These are phyloP conservation scores for Ogataea degrootiae DNA, from an alignment of 805 yeast species.

Conservation along the genomic window DNA sequence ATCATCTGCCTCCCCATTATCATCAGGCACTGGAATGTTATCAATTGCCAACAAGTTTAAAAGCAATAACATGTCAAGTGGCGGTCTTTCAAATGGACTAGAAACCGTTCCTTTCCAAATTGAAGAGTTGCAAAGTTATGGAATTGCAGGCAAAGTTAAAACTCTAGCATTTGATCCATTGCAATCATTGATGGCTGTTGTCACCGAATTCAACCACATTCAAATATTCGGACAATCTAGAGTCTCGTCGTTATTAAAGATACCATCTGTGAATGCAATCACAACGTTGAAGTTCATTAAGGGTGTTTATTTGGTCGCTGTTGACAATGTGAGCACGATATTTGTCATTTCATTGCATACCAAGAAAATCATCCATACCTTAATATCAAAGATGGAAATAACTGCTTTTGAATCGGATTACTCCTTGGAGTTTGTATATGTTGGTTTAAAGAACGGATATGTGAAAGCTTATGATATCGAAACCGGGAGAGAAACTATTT, in stretches of 20 bases:
- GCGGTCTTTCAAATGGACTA: constrained; percentile 28
- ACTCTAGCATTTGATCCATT: constrained; percentile 81
- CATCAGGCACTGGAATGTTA: constrained; percentile 1
- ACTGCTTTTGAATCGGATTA: constrained; percentile 77
- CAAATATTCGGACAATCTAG: constrained; percentile 81
- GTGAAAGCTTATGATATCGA: constrained; percentile 76
- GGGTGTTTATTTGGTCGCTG: constrained; percentile 74
- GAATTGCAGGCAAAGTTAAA: constrained; percentile 59
- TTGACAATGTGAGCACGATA: constrained; percentile 57
- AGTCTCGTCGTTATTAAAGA: constrained; percentile 62
- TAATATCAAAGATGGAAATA: constrained; percentile 61
- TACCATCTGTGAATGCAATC: constrained; percentile 48
- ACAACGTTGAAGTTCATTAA: constrained; percentile 61
- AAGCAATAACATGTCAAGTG: constrained; percentile 12
- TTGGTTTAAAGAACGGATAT: constrained; percentile 78
- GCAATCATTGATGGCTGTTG: constrained; percentile 79
- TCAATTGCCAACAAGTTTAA: constrained; percentile 3
- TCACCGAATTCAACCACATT: constrained; percentile 65
- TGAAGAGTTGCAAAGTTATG: constrained; percentile 39
- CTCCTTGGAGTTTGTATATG: constrained; percentile 75
- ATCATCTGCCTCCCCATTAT: constrained; percentile 1
- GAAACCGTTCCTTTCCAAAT: constrained; percentile 25
- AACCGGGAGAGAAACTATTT: constrained; percentile 60
- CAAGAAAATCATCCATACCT: constrained; percentile 54
- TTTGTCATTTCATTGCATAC: constrained; percentile 67